Base-by-base conservation (phyloP, 1,284 basidiomycete species). In the Sanguinoderma infundibulare region DNA sequence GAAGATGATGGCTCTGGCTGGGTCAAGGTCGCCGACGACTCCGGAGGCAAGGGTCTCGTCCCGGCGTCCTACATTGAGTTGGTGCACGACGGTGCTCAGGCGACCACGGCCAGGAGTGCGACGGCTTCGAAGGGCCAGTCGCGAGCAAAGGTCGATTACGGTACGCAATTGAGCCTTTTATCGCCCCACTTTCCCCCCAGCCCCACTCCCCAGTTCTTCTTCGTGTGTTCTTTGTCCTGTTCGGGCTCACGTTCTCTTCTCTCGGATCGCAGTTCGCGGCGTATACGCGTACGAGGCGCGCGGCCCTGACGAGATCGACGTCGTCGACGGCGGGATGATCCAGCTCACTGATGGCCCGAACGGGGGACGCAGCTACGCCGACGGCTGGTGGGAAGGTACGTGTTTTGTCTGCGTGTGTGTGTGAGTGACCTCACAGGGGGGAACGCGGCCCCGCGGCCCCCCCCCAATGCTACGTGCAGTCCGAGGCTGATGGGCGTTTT, bases 371-470 rank as follows among this genome's bases (percentile, higher is more conserved):
- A 78, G 85, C 68, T 89, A 87, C 70, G 88, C 83, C 35, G 86
- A 90, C 58, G 91, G 89, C 26, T 93, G 91, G 91, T 93, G 89
- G 88, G 90, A 93, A 86, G 91, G 91, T 89, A 15, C 55, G 74
- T 65, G 59, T 57, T 36, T 38, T 51, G 42, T 26, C 28, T 26
- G 12, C 42, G 42, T n/a, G n/a, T n/a, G n/a, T n/a, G n/a, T n/a
- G n/a, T n/a, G n/a, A n/a, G n/a, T n/a, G n/a, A n/a, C n/a, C n/a
- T n/a, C n/a, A n/a, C n/a, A n/a, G n/a, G n/a, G n/a, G n/a, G n/a
- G n/a, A n/a, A 26, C n/a, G 30, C 26, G 26, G 44, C 22, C 15
- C 12, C 46, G 46, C 9, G 7, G 46, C 32, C 34, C 32, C 30
- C 49, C 12, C 26, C 15, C 46, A 26, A 28, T 50, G n/a, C 30